Evolutionary conservation across 805 yeast genomes (phyloP).

Genomic region (Saccharomyces mikatae): DNA sequence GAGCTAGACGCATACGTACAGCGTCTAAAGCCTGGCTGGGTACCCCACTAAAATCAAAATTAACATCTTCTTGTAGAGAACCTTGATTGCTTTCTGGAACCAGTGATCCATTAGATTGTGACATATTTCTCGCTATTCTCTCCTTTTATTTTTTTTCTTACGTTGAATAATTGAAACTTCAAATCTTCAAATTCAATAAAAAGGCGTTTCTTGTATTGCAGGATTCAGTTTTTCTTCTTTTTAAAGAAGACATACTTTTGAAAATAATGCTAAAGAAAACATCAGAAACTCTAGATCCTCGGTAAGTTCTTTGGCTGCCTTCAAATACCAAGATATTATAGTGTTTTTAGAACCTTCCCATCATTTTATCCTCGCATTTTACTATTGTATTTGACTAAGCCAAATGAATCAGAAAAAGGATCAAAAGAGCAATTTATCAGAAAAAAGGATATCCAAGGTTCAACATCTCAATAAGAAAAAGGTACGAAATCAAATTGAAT

Average conservation of each 20-base stretch:
- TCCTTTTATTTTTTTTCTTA: not conserved
- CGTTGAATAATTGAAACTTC: not conserved
- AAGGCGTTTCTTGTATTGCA: not conserved
- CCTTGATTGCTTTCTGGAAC: not conserved
- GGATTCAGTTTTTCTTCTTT: not conserved
- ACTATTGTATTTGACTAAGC: not conserved
- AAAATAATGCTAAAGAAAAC: not conserved
- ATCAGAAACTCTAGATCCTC: too few species aligned
- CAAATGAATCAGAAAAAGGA: not conserved
- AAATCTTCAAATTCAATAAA: not conserved
- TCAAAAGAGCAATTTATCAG: constrained; percentile 14
- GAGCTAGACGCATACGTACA: constrained; percentile 52
- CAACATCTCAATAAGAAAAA: constrained; percentile 19
- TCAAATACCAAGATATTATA: not conserved
- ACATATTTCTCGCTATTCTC: not conserved
- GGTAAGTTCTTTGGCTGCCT: not conserved
- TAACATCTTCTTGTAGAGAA: constrained; percentile 2
- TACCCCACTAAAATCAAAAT: constrained; percentile 32
- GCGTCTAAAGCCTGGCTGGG: constrained; percentile 60
- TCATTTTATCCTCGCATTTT: not conserved
- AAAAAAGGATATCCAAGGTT: constrained; percentile 19
- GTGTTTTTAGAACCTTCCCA: not conserved
- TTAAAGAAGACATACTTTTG: not conserved
- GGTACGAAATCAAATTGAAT: constrained; percentile 15
- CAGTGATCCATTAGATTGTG: not conserved